These are phyloP conservation scores for Perkinsus chesapeaki DNA, from an alignment of 169 alveolate genomes.

Conservation along the genomic window DNA sequence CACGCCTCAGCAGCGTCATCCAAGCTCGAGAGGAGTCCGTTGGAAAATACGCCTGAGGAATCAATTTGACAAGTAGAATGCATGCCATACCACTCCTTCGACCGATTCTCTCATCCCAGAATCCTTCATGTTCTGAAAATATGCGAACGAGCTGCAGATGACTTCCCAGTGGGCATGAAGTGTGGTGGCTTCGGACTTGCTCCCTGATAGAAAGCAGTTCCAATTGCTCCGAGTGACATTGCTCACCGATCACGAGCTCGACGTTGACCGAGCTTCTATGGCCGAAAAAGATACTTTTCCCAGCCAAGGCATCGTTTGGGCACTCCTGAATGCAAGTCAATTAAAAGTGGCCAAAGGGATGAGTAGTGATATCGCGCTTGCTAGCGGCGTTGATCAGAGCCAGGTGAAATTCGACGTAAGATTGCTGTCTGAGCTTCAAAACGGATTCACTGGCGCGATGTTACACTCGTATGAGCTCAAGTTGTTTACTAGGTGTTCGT, in stretches of 20 bases:
- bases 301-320: neutral
- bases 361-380: too few relatives aligned
- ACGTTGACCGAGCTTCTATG: neutral
- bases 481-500: too few relatives aligned
- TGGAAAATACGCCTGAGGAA: neutral
- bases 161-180: neutral
- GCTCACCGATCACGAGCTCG: neutral
- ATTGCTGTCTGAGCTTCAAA: too few relatives aligned
- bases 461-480: too few relatives aligned
- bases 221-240: neutral
- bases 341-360: too few relatives aligned
- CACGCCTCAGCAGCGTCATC: neutral
- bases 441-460: too few relatives aligned
- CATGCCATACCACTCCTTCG: neutral
- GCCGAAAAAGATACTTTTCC: neutral
- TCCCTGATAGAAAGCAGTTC: neutral
- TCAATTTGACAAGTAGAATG: neutral
- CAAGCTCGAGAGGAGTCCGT: neutral
- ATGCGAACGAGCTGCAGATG: neutral
- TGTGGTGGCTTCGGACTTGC: neutral
- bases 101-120: neutral
- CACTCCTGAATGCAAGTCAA: neutral
- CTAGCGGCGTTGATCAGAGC: too few relatives aligned
- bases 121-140: neutral
- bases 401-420: too few relatives aligned